Evolutionary conservation across 805 yeast species (phyloP).

Genomic region (Sungouiozyma ichnusensis): DNA sequence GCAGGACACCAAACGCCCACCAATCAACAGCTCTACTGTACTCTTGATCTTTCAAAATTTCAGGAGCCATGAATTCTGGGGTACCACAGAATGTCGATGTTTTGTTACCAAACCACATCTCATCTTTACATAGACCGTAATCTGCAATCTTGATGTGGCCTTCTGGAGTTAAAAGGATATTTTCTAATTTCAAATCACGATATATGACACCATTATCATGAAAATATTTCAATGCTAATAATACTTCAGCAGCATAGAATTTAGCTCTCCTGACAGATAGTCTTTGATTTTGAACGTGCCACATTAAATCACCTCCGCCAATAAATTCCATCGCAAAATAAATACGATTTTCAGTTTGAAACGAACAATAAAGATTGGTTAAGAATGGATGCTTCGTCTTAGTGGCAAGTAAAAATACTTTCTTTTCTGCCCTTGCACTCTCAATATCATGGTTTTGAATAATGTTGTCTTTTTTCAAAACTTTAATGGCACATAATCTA

Average conservation of each 20-base stretch:
- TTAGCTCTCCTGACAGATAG: constrained; percentile 88
- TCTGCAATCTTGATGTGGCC: constrained; percentile 97
- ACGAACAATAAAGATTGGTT: constrained; percentile 83
- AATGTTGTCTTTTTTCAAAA: constrained; percentile 89
- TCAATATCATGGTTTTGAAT: constrained; percentile 94
- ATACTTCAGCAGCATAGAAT: constrained; percentile 94
- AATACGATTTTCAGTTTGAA: constrained; percentile 94
- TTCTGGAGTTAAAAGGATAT: constrained; percentile 73
- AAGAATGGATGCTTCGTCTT: constrained; percentile 87
- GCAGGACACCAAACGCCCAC: constrained; percentile 98
- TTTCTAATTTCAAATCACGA: constrained; percentile 92
- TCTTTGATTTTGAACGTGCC: constrained; percentile 93
- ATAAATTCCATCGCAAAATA: constrained; percentile 98
- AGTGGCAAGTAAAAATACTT: constrained; percentile 77
- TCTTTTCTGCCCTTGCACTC: constrained; percentile 86
- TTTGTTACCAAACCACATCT: constrained; percentile 73
- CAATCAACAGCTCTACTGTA: constrained; percentile 95
- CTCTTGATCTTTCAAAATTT: constrained; percentile 82
- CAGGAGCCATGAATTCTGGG: constrained; percentile 99
- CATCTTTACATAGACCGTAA: constrained; percentile 94
- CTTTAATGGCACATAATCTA: constrained; percentile 88
- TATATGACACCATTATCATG: constrained; percentile 94
- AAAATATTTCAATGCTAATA: constrained; percentile 81
- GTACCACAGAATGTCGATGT: constrained; percentile 98
- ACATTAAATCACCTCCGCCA: constrained; percentile 97